Evolutionary conservation across 2,329 filamentous ascomycete species (phyloP).

Genomic region (Botrytis fabae): DNA sequence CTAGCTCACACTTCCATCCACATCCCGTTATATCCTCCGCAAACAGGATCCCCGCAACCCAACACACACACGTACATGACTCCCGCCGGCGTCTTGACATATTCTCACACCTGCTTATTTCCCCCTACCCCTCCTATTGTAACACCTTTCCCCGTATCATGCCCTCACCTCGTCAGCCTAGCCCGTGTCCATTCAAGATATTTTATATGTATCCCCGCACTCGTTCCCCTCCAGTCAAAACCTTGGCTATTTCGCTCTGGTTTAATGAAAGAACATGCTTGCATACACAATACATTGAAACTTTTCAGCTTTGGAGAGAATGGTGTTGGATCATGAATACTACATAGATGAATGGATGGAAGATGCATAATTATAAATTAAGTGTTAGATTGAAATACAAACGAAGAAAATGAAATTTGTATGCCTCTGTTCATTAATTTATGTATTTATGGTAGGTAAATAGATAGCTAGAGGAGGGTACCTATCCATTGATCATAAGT

Average conservation of each 20-base stretch:
- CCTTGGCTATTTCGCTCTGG: too few relatives aligned
- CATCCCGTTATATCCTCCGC: too few relatives aligned
- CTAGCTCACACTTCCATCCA: too few relatives aligned
- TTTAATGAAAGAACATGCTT: not conserved
- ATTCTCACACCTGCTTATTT: not conserved
- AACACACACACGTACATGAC: too few relatives aligned
- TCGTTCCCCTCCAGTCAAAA: not conserved
- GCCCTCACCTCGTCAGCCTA: not conserved
- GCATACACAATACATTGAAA: not conserved
- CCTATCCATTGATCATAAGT: conserved; percentile 11
- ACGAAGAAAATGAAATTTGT: not conserved
- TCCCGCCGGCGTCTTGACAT: too few relatives aligned
- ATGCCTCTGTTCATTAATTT: not conserved
- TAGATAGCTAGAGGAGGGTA: not conserved
- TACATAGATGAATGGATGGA: not conserved
- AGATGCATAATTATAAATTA: not conserved
- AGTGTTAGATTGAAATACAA: too few relatives aligned
- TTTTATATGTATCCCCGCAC: not conserved
- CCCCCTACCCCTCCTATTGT: too few relatives aligned
- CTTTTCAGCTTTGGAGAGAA: not conserved
- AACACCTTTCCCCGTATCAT: not conserved
- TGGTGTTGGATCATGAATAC: not conserved
- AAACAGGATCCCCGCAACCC: too few relatives aligned
- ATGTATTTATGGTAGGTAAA: not conserved
- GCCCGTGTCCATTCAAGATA: not conserved